Base-by-base conservation (phyloP, 2,329 filamentous ascomycete species). In the Alternaria arborescens region DNA sequence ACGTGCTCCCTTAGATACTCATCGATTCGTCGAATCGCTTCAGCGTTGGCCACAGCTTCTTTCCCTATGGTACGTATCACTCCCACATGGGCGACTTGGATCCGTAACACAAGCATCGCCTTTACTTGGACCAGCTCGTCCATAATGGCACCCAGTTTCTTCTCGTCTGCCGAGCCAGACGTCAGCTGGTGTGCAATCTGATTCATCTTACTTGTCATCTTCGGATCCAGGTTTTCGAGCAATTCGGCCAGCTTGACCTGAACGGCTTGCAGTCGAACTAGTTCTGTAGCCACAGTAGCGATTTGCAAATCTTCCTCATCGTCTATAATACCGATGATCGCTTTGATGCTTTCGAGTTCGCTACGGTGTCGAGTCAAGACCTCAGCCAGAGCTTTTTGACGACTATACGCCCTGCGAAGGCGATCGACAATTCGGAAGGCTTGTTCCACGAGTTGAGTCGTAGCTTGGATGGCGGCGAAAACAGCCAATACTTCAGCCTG, bases 11-110 rank as follows among this genome's bases (percentile, higher is more conserved):
- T 10, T 8, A 68, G 50, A 32, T 26, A 53, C 24, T 40, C 22
- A 36, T 69, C 66, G 4, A 67, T 64, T 18, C 64, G 54, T 43
- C 46, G 14, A n/a, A 70, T 69, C 18, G 52, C 56, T 40, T 46
- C 59, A 4, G 62, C 55, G 47, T 67, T 60, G 22, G 56, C 66
- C 11, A 66, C 59, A 5, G 65, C 34, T 47, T 61, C 38, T 48
- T 60, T 58, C 16, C 54, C 20, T 18, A 61, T 60, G 30, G 30
- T 53, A 46, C 57, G 60, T 36, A 64, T 62, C 41, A 70, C 60
- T 16, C 62, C 66, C 0, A 70, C 61, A 43, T 67, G 59, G n/a
- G 66, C 62, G 26, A 69, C 55, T 30, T 68, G 58, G 14, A 70
- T 68, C 50, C 52, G 41, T 26, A 69, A 32, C 4, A 66, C 32